Conservation (phyloP, 306 rosid genomes). For the Prunus persica region DNA sequence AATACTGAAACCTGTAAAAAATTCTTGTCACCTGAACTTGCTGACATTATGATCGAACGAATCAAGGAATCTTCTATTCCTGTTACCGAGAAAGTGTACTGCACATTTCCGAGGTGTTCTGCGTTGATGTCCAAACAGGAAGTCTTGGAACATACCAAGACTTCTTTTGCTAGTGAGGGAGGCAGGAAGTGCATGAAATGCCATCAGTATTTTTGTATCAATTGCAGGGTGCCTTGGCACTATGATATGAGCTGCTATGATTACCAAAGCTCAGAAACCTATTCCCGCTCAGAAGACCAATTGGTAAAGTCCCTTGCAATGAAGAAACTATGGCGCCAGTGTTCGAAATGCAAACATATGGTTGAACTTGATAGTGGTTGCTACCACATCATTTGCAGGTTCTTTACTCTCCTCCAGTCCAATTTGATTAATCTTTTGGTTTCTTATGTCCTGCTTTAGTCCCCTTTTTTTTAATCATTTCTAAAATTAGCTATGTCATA, state of each 20-base stretch:
- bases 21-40: slow-evolving; percentile 51
- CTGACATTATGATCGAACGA: slow-evolving; percentile 46
- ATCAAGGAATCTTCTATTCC: slow-evolving; percentile 67
- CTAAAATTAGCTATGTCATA: too few species aligned
- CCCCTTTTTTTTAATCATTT: too few species aligned
- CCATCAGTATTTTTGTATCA: slow-evolving; percentile 54
- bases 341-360: slow-evolving; percentile 69
- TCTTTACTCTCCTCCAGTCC: slow-evolving; percentile 4
- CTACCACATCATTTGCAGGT: slow-evolving; percentile 93
- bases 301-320: slow-evolving; percentile 58
- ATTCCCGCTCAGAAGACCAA: slow-evolving; percentile 45
- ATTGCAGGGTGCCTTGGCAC: slow-evolving; percentile 87
- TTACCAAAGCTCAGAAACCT: slow-evolving; percentile 38
- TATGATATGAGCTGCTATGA: slow-evolving; percentile 40
- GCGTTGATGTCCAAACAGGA: slow-evolving; percentile 56
- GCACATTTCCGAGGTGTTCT: slow-evolving; percentile 70
- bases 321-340: slow-evolving; percentile 59
- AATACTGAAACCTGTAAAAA: slow-evolving; percentile 51
- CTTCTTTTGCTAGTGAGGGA: slow-evolving; percentile 18
- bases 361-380: slow-evolving; percentile 85
- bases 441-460: not conserved
- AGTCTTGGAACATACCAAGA: slow-evolving; percentile 47
- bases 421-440: not conserved
- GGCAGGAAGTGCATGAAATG: slow-evolving; percentile 68
- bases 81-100: slow-evolving; percentile 54